Evolutionary conservation across 1,284 basidiomycete genomes (phyloP), one percentile per base, ranked within the genome.

Genomic region (Xerocomus amazonicus): DNA sequence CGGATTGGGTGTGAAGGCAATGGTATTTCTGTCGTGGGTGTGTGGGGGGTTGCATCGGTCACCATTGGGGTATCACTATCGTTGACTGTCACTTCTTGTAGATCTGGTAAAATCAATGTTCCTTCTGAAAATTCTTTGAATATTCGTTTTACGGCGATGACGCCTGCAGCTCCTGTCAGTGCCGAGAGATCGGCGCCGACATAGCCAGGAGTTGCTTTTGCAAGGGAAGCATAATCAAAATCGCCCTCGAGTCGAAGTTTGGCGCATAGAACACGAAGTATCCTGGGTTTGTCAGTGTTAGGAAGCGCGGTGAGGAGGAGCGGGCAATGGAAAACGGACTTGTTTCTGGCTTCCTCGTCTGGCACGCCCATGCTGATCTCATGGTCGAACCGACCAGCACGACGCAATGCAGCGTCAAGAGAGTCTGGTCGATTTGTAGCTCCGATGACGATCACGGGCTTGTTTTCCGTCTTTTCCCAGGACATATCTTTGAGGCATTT

Each of bases 351-450:
- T 53, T 84, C 84, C 57, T 97, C 90, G 59, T 96, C 92, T 2
- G 96, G 96, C 4, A 98, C 95, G 23, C 92, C 91, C 88, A 98
- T 94, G 47, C 90, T 89, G 50, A 99, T 98, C 70, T 99, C 96
- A 60, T 97, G 92, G 65, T 98, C 96, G 59, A 99, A 99, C 36
- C 96, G 75, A 3, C 96, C 96, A 3, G 95, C 96, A 56, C 95
- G 78, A 39, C 96, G 83, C 12, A 98, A 73, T 0, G 96, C 96
- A 0, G 95, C 85, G 66, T 99, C 96, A 8, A 98, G 77, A 7
- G 94, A 89, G 68, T 98, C 96, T 0, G 94, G 94, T 38, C 96
- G 78, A 68, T 98, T 99, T 0, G 95, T 98, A 0, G 96, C 96
- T 6, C 94, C 94, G 55, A 98, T 95, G 26, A 99, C 90, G 50